phyloP scores from a whole-genome alignment of 139 green algal genomes.

The Tetradesmus lagerheimii region DNA sequence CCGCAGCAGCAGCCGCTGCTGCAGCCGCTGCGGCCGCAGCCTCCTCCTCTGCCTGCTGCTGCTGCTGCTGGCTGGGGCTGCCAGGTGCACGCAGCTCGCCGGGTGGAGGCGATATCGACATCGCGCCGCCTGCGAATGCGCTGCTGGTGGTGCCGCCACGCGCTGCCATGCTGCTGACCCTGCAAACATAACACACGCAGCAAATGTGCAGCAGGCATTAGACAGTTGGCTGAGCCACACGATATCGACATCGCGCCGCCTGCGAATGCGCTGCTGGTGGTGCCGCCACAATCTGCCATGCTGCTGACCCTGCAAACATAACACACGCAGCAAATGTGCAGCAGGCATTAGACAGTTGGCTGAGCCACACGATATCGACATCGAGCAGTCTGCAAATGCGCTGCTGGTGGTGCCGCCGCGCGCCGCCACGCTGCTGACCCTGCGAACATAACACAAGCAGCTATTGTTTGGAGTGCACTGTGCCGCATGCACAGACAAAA shows the following conservation, averaged over 20 bases:
- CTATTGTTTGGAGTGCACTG: too few relatives aligned
- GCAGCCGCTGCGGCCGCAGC: slow-evolving; percentile 7
- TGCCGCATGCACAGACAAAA: too few relatives aligned
- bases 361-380: background rate
- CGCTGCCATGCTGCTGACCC: slow-evolving; percentile 43
- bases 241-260: background rate
- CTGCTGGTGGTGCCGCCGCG: slow-evolving; percentile 46
- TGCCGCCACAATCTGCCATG: slow-evolving; percentile 39
- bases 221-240: too few relatives aligned
- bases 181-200: background rate
- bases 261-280: slow-evolving; percentile 46
- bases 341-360: too few relatives aligned
- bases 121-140: slow-evolving; percentile 10
- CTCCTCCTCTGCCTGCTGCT: background rate
- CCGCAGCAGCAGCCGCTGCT: slow-evolving; percentile 1
- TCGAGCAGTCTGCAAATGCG: slow-evolving; percentile 1
- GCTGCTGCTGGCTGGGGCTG: background rate
- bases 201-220: background rate
- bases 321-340: background rate
- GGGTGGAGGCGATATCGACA: slow-evolving; percentile 8
- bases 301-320: slow-evolving; percentile 21
- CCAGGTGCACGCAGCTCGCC: background rate
- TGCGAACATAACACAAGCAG: background rate
- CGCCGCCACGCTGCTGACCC: slow-evolving; percentile 42
- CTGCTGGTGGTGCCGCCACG: slow-evolving; percentile 46